Evolutionary conservation across 495 filamentous ascomycete species (phyloP).

Genomic region (Aspergillus asperescens): DNA sequence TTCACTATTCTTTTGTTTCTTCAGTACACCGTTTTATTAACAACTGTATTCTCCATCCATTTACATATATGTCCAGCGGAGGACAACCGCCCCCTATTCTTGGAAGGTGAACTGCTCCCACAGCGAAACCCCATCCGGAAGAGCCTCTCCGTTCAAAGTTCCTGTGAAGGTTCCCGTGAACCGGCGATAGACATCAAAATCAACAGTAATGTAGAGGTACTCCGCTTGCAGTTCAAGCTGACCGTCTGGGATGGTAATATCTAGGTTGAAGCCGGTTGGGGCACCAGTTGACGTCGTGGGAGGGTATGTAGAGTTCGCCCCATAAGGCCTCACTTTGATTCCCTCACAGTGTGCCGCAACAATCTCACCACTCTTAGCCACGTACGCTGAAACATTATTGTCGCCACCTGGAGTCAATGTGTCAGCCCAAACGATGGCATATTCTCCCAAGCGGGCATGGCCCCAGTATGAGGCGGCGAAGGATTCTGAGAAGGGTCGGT

Average conservation of each 20-base stretch:
- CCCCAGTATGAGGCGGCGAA: conserved; percentile 1
- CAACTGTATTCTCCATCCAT: too few relatives aligned
- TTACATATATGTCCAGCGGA: too few relatives aligned
- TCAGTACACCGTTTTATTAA: too few relatives aligned
- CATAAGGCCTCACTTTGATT: neutral
- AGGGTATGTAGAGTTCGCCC: conserved; percentile 5
- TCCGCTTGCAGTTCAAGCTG: neutral
- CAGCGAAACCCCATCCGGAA: neutral
- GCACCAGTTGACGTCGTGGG: neutral
- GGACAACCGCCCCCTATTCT: neutral
- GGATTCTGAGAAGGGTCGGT: neutral
- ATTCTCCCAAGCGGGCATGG: conserved; percentile 3
- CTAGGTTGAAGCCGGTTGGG: neutral
- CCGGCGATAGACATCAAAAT: neutral
- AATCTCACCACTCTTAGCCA: neutral
- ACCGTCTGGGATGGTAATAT: neutral
- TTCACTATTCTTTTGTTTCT: too few relatives aligned
- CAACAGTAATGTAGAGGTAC: neutral
- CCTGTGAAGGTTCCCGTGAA: neutral
- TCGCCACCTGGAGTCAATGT: neutral
- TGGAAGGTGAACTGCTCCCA: conserved; percentile 4
- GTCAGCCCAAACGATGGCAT: neutral
- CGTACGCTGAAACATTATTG: neutral
- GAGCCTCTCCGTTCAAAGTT: neutral
- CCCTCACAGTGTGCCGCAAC: neutral